These are phyloP conservation scores for Acanthamoeba healyi DNA, from an alignment of 208 protist species.

Conservation along the genomic window DNA sequence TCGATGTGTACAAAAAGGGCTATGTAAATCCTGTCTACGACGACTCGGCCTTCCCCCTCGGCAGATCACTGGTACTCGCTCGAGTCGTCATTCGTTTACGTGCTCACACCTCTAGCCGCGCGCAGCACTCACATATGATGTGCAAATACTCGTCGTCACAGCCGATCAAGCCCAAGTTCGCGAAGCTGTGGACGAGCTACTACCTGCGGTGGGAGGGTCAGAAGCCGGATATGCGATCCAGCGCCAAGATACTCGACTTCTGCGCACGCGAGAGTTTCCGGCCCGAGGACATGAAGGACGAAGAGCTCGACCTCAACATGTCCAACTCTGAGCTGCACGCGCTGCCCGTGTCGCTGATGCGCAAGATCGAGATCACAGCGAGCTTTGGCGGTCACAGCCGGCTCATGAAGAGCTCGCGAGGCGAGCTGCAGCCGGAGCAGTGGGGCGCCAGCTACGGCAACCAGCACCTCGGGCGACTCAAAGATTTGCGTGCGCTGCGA, in stretches of 20 bases:
- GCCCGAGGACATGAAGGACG: not conserved
- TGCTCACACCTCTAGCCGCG: not conserved
- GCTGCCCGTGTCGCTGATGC: not conserved
- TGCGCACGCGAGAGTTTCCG: not conserved
- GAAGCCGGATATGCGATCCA: not conserved
- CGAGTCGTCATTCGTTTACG: too few relatives aligned
- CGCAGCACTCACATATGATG: too few relatives aligned
- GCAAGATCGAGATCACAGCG: not conserved
- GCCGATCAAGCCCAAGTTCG: conserved; percentile 2
- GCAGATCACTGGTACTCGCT: not conserved
- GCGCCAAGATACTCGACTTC: not conserved
- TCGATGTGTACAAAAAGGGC: not conserved
- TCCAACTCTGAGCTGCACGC: conserved; percentile 5
- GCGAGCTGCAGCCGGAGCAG: conserved; percentile 24
- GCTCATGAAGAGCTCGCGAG: not conserved
- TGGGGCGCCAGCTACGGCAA: not conserved
- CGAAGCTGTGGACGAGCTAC: conserved; percentile 41
- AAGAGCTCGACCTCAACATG: conserved; percentile 33
- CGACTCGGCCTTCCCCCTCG: not conserved
- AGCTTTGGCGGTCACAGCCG: not conserved
- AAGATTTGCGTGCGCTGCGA: not conserved
- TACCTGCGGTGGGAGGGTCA: conserved; percentile 52
- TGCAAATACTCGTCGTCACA: not conserved
- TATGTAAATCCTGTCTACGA: conserved; percentile 1
- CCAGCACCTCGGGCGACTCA: not conserved